These are phyloP conservation scores for Fusarium gaditjirri DNA, from an alignment of 2,329 filamentous ascomycete genomes.

Conservation along the genomic window DNA sequence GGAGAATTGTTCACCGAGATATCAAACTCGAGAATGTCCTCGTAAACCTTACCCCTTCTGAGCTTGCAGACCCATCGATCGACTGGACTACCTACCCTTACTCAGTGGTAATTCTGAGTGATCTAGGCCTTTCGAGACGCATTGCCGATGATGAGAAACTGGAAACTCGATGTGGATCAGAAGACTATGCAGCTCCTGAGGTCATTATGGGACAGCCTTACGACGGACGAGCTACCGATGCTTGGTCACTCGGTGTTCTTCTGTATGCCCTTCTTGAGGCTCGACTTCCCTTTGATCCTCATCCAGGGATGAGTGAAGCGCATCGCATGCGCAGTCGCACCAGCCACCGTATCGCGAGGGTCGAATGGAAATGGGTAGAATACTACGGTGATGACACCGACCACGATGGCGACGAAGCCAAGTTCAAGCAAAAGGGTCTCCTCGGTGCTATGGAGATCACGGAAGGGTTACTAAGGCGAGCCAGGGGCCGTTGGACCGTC, in stretches of 20 bases:
- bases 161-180: conserved; percentile 93
- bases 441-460: conserved; percentile 83
- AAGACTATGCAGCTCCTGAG: conserved; percentile 97
- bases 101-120: conserved; percentile 87
- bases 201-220: conserved; percentile 96
- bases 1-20: conserved; percentile 92
- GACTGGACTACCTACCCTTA: conserved; percentile 82
- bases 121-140: conserved; percentile 87
- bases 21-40: conserved; percentile 98
- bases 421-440: conserved; percentile 72
- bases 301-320: conserved; percentile 81
- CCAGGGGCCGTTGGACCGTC: conserved; percentile 79
- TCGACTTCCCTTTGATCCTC: conserved; percentile 91
- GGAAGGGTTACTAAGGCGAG: conserved; percentile 85
- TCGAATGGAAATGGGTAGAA: conserved; percentile 94
- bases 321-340: conserved; percentile 82
- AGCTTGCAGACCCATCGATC: conserved; percentile 70
- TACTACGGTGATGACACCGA: conserved; percentile 87
- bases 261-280: conserved; percentile 94
- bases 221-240: conserved; percentile 90
- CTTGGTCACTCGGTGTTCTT: conserved; percentile 93
- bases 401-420: conserved; percentile 74
- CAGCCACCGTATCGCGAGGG: conserved; percentile 92
- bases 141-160: conserved; percentile 88
- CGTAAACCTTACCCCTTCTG: conserved; percentile 79